Evolutionary conservation across 2,329 filamentous ascomycete species (phyloP).

Genomic region (Phyllosticta paracitricarpa): DNA sequence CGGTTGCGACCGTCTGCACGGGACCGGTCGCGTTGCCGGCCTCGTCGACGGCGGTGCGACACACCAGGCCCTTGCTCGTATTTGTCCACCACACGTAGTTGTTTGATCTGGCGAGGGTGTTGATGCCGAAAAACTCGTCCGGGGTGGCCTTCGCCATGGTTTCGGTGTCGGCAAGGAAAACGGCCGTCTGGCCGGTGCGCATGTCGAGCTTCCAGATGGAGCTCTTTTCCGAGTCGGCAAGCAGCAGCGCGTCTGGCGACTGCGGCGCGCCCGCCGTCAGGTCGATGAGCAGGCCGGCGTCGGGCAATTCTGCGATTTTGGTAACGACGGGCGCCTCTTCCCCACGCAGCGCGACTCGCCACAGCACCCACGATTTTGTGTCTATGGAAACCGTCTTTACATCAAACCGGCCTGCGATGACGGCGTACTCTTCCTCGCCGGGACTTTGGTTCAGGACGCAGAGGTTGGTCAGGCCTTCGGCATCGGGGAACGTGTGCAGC

Average conservation of each 20-base stretch:
- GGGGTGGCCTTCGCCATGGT: conserved; percentile 4
- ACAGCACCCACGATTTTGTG: background rate
- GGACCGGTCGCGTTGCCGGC: background rate
- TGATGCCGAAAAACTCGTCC: conserved; percentile 10
- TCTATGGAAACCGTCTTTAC: background rate
- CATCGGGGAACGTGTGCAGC: conserved; percentile 7
- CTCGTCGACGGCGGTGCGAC: conserved; percentile 4
- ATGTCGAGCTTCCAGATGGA: conserved; percentile 8
- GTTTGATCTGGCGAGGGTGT: conserved; percentile 5
- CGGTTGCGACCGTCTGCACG: conserved; percentile 5
- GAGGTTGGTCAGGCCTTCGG: conserved; percentile 6
- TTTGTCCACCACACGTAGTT: conserved; percentile 8
- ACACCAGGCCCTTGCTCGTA: conserved; percentile 8
- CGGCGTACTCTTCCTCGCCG: conserved; percentile 4
- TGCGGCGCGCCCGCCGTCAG: background rate
- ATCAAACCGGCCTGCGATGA: conserved; percentile 6
- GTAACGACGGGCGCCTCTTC: background rate
- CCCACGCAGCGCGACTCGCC: conserved; percentile 1
- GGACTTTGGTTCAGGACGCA: background rate
- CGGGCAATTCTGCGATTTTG: conserved; percentile 4
- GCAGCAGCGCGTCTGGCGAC: background rate
- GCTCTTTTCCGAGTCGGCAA: conserved; percentile 9
- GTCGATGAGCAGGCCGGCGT: conserved; percentile 8
- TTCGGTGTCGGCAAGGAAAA: conserved; percentile 3
- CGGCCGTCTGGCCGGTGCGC: background rate